Evolutionary conservation across 352 stramenopile species (phyloP), one percentile per base, ranked within the genome.

Genomic region (Elongisporangium anandrum): DNA sequence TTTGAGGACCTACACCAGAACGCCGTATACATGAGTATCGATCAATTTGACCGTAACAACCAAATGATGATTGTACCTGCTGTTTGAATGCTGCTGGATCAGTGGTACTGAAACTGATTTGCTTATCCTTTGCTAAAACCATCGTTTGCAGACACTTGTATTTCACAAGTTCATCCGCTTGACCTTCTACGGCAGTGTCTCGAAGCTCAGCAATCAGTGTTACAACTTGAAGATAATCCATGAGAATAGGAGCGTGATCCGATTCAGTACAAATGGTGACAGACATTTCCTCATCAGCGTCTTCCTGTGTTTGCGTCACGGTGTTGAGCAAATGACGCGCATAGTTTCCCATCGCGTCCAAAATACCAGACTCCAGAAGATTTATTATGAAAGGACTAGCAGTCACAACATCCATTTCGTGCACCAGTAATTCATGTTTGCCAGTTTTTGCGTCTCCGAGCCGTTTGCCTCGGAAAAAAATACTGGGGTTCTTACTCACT

Each of bases 1-100:
- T 24, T 63, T 65, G 45, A 72, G n/a, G 21, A 71, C 66, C 63
- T 71, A 20, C n/a, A 23, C 19, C 15, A 9, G 13, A 9, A 34
- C 24, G 24, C 7, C 29, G 13, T 15, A 41, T 15, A 8, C 9
- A 13, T 41, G 29, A 41, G 29, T 41, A 41, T 13, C 29, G 29
- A 41, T 41, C 29, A 2, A 41, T 15, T 15, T 15, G 9, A 15
- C 9, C n/a, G n/a, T n/a, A n/a, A n/a, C 29, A 41, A 8, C 29
- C 9, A 41, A 41, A 15, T 8, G 13, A 4, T 41, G 29, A 41
- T 13, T 41, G 5, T 41, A 41, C 29, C 5, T 41, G 29, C 13
- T 41, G 29, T 41, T 41, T 41, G 29, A 41, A 41, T 41, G 9
- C 29, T 41, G 29, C 5, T 41, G 9, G 29, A 13, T 41, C 29